Evolutionary conservation across 352 stramenopile genomes (phyloP).

Genomic region (Phytophthora chlamydospora): DNA sequence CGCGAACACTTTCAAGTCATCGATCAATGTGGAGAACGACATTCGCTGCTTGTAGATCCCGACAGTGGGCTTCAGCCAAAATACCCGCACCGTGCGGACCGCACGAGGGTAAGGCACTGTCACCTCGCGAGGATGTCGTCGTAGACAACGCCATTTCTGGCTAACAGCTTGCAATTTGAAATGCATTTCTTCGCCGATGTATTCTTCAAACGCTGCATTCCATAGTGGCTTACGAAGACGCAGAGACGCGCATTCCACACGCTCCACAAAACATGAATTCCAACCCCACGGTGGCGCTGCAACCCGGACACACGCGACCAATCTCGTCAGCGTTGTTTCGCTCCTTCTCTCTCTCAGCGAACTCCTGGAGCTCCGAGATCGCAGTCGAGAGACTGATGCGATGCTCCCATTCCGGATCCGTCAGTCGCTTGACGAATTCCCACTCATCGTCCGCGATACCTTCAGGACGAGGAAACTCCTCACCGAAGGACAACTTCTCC

Average conservation of each 20-base stretch:
- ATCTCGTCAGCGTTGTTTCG: conserved; percentile 24
- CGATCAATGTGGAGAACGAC: no score
- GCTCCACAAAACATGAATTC: conserved; percentile 34
- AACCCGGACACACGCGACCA: conserved; percentile 25
- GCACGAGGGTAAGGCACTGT: no score
- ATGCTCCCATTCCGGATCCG: conserved; percentile 23
- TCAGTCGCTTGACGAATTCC: conserved; percentile 24
- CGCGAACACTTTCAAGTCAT: no score
- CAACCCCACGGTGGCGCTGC: conserved; percentile 21
- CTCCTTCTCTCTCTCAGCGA: conserved; percentile 27
- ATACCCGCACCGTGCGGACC: no score
- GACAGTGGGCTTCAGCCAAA: no score
- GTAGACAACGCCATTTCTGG: no score
- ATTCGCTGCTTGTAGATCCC: no score
- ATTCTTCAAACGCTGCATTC: no score
- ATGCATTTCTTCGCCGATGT: no score
- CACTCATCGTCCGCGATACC: conserved; percentile 32
- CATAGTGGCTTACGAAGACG: conserved; percentile 3
- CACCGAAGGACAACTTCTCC: conserved; percentile 26
- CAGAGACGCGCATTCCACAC: conserved; percentile 22
- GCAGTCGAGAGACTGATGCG: conserved; percentile 19
- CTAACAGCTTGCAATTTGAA: no score
- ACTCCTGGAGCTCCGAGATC: conserved; percentile 23
- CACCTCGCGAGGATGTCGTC: no score
- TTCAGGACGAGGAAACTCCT: conserved; percentile 25